Base-by-base conservation (phyloP, 208 protist species). In the Acanthamoeba royreba region DNA sequence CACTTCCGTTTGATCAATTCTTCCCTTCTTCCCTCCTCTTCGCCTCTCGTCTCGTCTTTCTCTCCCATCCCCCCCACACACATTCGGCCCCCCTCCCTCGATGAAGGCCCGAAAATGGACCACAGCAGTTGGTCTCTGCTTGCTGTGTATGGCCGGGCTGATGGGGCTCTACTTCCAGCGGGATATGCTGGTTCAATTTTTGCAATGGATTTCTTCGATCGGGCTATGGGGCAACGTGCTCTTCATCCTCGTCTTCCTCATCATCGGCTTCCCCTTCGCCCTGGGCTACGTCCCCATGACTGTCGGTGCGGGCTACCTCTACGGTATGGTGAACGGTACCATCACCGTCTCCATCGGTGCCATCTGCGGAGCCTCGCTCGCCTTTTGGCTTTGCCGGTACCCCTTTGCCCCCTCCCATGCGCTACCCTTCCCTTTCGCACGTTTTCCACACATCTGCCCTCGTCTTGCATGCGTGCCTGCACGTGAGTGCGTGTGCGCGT, bases 221-320 rank as follows among this genome's bases (percentile, higher is more conserved):
- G 86, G 86, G 8, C 53, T 92, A 13, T 92, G 86, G 86, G 86
- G 86, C 42, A 92, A 92, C 47, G 38, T 92, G 4, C 19, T 92
- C 53, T 92, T 92, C 45, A 38, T 92, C 4, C 53, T 92, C 1
- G 86, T 74, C 42, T 92, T 92, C 86, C 35, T 92, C 4, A 35
- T 92, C 33, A 42, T 92, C 1, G 86, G 86, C 55, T 92, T 92
- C 25, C 86, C 86, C 58, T 92, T 92, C n/a, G 58, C 86, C 0
- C n/a, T 92, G 86, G 86, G 86, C 49, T 92, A 92, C 53, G 58
- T 92, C 53, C 86, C 86, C 25, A 43, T 92, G 52, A 55, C 86
- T 33, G 40, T 92, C 15, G 86, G 55, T 25, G 86, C 86, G 1
- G 86, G 86, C 86, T 92, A 77, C 35, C 58, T 92, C 38, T 92